phyloP scores from a whole-genome alignment of 148 eudicot genomes.

The Silene conica region DNA sequence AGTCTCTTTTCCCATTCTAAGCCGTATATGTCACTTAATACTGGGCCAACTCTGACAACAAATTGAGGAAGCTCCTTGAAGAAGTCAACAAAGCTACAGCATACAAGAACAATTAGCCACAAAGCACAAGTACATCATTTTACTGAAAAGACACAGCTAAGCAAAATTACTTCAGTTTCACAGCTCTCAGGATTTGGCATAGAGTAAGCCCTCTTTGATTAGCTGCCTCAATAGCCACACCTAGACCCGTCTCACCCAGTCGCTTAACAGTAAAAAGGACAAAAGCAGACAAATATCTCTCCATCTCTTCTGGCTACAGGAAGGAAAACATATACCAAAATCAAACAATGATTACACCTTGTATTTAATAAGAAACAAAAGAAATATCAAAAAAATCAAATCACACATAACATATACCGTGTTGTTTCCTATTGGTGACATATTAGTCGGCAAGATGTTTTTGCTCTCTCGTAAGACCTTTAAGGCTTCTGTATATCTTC shows the following conservation, averaged over 20 bases:
- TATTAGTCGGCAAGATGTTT: constrained; percentile 41
- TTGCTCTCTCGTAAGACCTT: constrained; percentile 58
- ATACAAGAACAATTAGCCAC: background rate
- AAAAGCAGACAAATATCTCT: constrained; percentile 76
- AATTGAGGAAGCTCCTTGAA: constrained; percentile 94
- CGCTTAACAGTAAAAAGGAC: constrained; percentile 60
- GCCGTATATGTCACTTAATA: constrained; percentile 57
- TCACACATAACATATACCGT: constrained; percentile 33
- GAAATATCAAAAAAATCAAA: too few species aligned
- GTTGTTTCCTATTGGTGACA: constrained; percentile 52
- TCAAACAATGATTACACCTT: background rate
- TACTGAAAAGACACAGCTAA: background rate
- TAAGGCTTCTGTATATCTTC: constrained; percentile 39
- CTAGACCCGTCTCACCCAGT: constrained; percentile 26
- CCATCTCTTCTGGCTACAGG: constrained; percentile 67
- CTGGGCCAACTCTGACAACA: constrained; percentile 62
- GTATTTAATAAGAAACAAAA: background rate
- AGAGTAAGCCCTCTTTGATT: constrained; percentile 40
- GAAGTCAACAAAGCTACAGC: constrained; percentile 70
- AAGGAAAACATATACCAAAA: constrained; percentile 2
- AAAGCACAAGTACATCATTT: background rate
- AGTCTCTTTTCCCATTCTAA: constrained; percentile 85
- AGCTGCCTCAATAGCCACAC: constrained; percentile 16
- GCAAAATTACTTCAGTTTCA: constrained; percentile 58
- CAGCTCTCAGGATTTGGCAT: constrained; percentile 64